phyloP scores from a whole-genome alignment of 1,284 basidiomycete species.

The Cerrena zonata region DNA sequence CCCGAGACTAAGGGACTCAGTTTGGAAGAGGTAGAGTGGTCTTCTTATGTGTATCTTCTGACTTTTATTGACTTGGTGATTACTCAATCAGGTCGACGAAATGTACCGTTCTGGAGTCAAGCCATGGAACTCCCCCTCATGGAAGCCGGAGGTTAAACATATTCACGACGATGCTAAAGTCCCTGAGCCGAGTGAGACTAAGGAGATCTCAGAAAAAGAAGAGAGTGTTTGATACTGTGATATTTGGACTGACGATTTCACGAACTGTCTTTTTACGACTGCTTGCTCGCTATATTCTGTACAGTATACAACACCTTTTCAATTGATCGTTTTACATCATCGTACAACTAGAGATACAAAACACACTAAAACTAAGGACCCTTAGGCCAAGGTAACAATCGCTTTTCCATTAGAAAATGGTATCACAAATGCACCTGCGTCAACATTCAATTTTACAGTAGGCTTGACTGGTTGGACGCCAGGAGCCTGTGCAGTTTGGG shows the following conservation, averaged over 20 bases:
- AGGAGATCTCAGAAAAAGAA: conserved; percentile 24
- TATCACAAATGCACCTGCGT: conserved; percentile 47
- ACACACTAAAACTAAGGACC: background rate
- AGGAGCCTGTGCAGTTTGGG: conserved; percentile 37
- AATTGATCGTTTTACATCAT: no score
- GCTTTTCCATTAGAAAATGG: conserved; percentile 31
- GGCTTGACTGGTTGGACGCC: conserved; percentile 40
- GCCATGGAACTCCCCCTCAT: conserved; percentile 58
- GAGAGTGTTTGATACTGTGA: conserved; percentile 7
- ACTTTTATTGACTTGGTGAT: background rate
- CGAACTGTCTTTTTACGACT: background rate
- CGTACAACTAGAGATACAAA: background rate
- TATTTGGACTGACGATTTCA: background rate
- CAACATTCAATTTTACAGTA: conserved; percentile 29
- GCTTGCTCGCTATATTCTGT: no score
- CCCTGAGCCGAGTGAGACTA: conserved; percentile 14
- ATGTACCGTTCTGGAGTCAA: conserved; percentile 60
- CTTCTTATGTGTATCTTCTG: background rate
- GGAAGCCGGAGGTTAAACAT: conserved; percentile 44
- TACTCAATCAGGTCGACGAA: conserved; percentile 52
- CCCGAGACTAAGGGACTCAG: conserved; percentile 74
- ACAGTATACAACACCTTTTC: no score
- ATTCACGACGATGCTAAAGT: conserved; percentile 20
- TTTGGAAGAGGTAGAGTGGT: conserved; percentile 57
- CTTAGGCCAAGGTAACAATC: conserved; percentile 20